Evolutionary conservation across 805 yeast species (phyloP), one percentile per base, ranked within the genome.

Genomic region (Starmerella vaccinii): DNA sequence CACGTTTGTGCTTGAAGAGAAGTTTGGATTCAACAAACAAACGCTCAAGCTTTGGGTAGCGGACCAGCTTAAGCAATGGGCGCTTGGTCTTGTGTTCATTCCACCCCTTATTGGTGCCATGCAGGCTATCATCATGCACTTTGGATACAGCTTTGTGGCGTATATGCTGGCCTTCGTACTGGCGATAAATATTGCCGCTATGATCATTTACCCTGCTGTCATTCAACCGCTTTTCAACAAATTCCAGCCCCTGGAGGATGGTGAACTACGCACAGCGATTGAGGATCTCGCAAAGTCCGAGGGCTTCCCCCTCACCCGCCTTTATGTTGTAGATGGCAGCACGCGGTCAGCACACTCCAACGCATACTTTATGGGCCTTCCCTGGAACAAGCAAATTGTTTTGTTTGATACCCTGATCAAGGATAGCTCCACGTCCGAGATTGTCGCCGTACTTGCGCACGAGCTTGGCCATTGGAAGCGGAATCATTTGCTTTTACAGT

Each of bases 401-500:
- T 76, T 92, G 40, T 92, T 74, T 64, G 99, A 92, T 61, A 92
- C 97, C 9, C 76, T 92, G 69, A 82, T 92, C 57, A 79, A 84
- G 54, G 82, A 85, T 52, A 81, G 88, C 30, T 69, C 88, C 27
- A 76, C 78, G 26, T 76, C 75, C 39, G 95, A 92, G 68, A 85
- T 88, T 37, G 86, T 88, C 47, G 97, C 97, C 47, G 95, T 92
- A 1, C 74, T 90, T 57, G 97, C 95, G n/a, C 99, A 92, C 64
- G 99, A 92, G 71, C 82, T 92, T 59, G 99, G 99, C 47, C 99
- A 92, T 67, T 92, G 99, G 99, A 81, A 82, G 61, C 75, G 84
- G 65, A 80, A 83, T 52, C 99, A 92, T 67, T 82, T 89, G 54
- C 72, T 89, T n/a, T 81, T 80, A 64, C 76, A 82, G 74, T 68